Base-by-base conservation (phyloP, 768 basidiomycete genomes). In the Mycena vulgaris region DNA sequence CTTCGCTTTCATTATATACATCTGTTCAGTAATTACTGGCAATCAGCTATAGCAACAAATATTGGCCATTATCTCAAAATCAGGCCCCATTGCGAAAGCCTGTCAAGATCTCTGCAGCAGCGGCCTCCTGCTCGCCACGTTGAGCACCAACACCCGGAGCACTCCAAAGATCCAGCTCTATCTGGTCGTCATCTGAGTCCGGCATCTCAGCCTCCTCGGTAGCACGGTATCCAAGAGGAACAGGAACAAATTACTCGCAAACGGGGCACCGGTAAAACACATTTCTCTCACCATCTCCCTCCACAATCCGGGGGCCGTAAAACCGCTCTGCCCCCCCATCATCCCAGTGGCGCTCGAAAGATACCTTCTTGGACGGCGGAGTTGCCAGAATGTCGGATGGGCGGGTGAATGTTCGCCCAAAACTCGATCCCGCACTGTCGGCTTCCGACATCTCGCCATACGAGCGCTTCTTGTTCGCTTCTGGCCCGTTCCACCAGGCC, bases 381-480 rank as follows among this genome's bases (percentile, higher is more conserved):
- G 52, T 57, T 5, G 53, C 27, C 8, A 19, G 16, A n/a, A 63
- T 8, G n/a, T n/a, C 7, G 21, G 8, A 28, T 40, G 35, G 2
- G 35, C 61, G 17, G 35, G 19, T 16, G n/a, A 30, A 5, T 23
- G 33, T 6, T 45, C 7, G 4, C 17, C 17, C 42, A 21, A 16
- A 25, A 45, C 58, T 21, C 35, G 8, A 37, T 37, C n/a, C n/a
- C n/a, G 35, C 6, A 25, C 4, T 14, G 28, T 42, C 27, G 21
- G 10, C 52, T 16, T 53, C 63, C 14, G 6, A 5, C 23, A 56
- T 57, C 45, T 65, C 53, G 21, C 21, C 31, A 27, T 30, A 28
- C 23, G 17, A 28, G 14, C 66, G 47, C 57, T 67, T 67, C 67
- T 60, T 72, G n/a, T n/a, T n/a, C 23, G 45, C 45, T 4, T 47